Evolutionary conservation across 495 filamentous ascomycete species (phyloP), one percentile per base, ranked within the genome.

Genomic region (Aspergillus coremiiformis): DNA sequence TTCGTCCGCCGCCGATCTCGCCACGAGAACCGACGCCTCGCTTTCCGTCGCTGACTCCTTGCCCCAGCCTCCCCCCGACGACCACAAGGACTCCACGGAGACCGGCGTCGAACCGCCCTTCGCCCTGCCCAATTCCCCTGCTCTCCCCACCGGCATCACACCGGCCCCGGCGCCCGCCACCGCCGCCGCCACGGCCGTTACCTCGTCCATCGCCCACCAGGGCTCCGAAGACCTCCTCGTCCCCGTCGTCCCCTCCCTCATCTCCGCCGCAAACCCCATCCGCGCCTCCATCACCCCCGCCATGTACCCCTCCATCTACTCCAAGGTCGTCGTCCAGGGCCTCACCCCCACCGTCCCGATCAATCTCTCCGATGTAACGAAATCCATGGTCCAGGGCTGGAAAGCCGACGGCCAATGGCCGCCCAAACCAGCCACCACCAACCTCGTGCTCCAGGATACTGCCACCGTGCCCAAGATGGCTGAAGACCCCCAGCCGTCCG

Each of bases 381-480:
- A 82, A n/a, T 79, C 87, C 24, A 84, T 92, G 59, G 90, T 97
- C 2, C 78, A 84, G 35, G 93, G 93, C 27, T 97, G 93, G 93
- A 92, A 94, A 66, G 78, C 85, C 39, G 90, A 94, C 61, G 93
- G 90, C 17, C 86, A 95, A 62, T 98, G 93, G 93, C 93, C 93
- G 1, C 89, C 92, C 17, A 85, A 84, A 49, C 65, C 69, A 11
- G 64, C 66, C 2, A 56, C 56, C 15, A 56, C 64, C 0, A 63
- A 55, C 4, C 64, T 71, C 39, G 67, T 73, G 19, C 67, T 73
- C 19, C 57, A 53, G 4, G 64, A 73, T 22, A 55, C 63, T 33
- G 61, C 66, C 1, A 60, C 63, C 5, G 55, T 71, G 7, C 62
- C 58, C 22, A 33, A 49, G 26, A 37, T 7, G 19, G 29, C 10